Conservation (phyloP, 345 rosid genomes). For the Citrus mangshanensis region DNA sequence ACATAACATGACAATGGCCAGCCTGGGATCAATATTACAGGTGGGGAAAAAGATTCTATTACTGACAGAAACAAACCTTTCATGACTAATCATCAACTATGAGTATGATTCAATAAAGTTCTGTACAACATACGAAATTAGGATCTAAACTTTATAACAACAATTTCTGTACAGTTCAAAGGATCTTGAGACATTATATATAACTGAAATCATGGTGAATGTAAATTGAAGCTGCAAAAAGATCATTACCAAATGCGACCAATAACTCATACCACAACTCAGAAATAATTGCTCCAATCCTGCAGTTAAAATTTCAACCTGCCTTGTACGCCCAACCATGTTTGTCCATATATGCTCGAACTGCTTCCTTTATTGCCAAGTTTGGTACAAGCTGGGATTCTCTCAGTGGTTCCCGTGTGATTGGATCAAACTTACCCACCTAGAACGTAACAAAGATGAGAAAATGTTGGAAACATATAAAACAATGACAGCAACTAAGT, state of each 20-base stretch:
- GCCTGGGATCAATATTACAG: too few species aligned
- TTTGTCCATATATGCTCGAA: slow-evolving; percentile 62
- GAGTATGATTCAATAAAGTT: not conserved
- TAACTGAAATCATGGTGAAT: not conserved
- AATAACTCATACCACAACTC: not conserved
- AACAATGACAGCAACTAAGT: not conserved
- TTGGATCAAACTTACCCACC: slow-evolving; percentile 92
- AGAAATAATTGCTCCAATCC: not conserved
- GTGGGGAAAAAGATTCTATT: too few species aligned
- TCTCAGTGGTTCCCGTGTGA: slow-evolving; percentile 59
- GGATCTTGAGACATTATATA: not conserved
- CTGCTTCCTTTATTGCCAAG: slow-evolving; percentile 87
- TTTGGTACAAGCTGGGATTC: slow-evolving; percentile 59
- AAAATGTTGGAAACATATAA: not conserved
- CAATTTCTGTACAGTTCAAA: slow-evolving; percentile 18
- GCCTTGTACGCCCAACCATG: slow-evolving; percentile 82
- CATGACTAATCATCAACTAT: not conserved
- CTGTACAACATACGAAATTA: slow-evolving; percentile 9
- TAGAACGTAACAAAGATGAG: slow-evolving; percentile 16
- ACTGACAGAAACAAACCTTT: not conserved
- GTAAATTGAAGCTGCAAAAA: not conserved
- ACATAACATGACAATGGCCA: too few species aligned
- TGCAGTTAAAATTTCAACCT: slow-evolving; percentile 7
- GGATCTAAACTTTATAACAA: not conserved
- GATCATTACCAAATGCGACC: not conserved